Evolutionary conservation across 2,329 filamentous ascomycete species (phyloP), one percentile per base, ranked within the genome.

Genomic region (Claviceps fusiformis): DNA sequence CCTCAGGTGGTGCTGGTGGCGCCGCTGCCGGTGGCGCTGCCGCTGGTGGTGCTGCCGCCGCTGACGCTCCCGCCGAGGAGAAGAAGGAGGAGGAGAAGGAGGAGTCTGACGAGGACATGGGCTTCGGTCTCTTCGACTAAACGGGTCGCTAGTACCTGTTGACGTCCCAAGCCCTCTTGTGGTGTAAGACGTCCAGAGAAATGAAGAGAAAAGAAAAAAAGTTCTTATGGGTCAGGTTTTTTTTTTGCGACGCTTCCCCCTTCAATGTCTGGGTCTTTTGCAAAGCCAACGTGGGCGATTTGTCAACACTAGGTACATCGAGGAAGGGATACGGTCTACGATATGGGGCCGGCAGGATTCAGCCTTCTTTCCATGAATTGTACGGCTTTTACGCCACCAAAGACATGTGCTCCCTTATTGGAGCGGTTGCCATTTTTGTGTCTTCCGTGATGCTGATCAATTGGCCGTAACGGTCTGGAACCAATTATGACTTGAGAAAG

Each of bases 1-100:
- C 93, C 75, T 89, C 88, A 69, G 93, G 91, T 69, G 91, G 91
- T 75, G 81, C 78, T 70, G 89, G 83, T 71, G 87, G 80, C 74
- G 87, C 79, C 67, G 78, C 77, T 68, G 78, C 77, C 67, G 80
- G 78, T 72, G 82, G 76, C 70, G 86, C 76, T 67, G 85, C 77
- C 65, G 85, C 76, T 64, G 86, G 77, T 65, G 87, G 77, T 65
- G 83, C 75, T 65, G 82, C 75, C 63, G 84, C 80, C 64, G 81
- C 77, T 62, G 75, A 73, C 60, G 76, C 81, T 64, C 29, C 52
- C 11, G 54, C 45, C 15, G 80, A 79, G 73, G 79, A 19, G 19
- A 19, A 79, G 69, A 84, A 86, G 76, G 85, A 88, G 73, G 88
- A 93, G 82, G 82, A 89, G 92, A 88, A 79, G 88, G 75, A 83